Evolutionary conservation across 1,284 basidiomycete genomes (phyloP), one percentile per base, ranked within the genome.

Genomic region (Rhodotorula sp.): DNA sequence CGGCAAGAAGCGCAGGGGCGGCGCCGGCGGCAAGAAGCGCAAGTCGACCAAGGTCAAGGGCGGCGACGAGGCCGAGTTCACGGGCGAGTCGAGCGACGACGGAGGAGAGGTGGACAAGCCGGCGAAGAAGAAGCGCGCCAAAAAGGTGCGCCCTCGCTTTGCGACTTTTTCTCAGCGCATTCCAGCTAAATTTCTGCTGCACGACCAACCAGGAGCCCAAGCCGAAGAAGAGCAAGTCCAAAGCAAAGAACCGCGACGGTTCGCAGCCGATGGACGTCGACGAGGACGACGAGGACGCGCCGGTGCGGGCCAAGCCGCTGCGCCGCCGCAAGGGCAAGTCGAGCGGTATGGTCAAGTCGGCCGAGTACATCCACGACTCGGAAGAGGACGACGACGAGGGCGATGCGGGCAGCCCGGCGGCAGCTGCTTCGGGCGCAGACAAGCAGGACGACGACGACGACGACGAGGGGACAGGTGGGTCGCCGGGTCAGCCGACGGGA

Each of bases 1-100:
- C 79, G 82, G 81, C 63, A 71, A 72, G 62, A 77, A 77, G 8
- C 86, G 87, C 16, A 78, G 78, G 2, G 59, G 34, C 14, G 74
- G 59, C 4, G 68, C 67, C 52, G 72, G 70, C 56, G 71, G 72
- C 44, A 71, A 74, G 74, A 75, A 69, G 69, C 67, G 70, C 64
- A 73, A 67, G 7, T 48, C 44, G 44, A 88, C 86, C 81, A 83
- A 82, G 5, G 84, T 90, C 76, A 89, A 88, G 60, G 88, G 88
- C 14, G 89, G 87, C 0, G 90, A 91, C 44, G 86, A 87, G 14
- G 58, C 60, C 5, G 62, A 17, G 44, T 46, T 21, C 7, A 44
- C 42, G n/a, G 58, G 42, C 17, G 66, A 65, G 52, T 63, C 66
- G 23, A 34, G 74, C 77, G 76, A 58, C 74, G 76, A 27, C 78